Conservation (phyloP, 805 yeast genomes). For the Candida adriatica region DNA sequence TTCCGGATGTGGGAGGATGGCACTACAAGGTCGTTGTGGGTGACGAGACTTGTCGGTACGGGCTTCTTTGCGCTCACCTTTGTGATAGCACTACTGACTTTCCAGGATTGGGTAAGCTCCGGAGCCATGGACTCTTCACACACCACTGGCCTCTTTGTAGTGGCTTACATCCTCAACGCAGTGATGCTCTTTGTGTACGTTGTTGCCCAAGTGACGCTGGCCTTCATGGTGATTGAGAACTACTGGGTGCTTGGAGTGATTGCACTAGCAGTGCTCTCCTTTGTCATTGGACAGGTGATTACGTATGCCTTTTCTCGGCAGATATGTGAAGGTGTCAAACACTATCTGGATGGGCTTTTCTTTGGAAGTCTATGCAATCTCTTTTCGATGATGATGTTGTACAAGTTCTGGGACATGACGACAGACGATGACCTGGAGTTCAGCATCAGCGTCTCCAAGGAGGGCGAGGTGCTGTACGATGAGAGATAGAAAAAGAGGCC, state of each 20-base stretch:
- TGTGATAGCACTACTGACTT: conserved; percentile 63
- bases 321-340: conserved; percentile 68
- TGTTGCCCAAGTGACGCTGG: conserved; percentile 60
- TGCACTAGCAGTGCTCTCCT: conserved; percentile 60
- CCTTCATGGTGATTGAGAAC: conserved; percentile 60
- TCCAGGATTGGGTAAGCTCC: conserved; percentile 51
- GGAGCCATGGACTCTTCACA: conserved; percentile 39
- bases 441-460: conserved; percentile 53
- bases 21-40: conserved; percentile 54
- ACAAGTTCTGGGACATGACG: conserved; percentile 94
- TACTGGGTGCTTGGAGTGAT: conserved; percentile 92
- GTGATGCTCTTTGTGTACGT: conserved; percentile 55
- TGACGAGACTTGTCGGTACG: conserved; percentile 44
- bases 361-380: conserved; percentile 77
- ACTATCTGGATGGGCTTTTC: conserved; percentile 86
- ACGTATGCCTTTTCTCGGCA: conserved; percentile 59
- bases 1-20: conserved; percentile 97
- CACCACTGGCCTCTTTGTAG: conserved; percentile 64
- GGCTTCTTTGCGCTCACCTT: conserved; percentile 60
- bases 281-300: conserved; percentile 73
- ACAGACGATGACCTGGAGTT: conserved; percentile 94
- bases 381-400: conserved; percentile 88
- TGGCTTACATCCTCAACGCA: conserved; percentile 68
- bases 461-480: conserved; percentile 26
- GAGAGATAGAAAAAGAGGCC: conserved; percentile 5